These are phyloP conservation scores for Tuber brumale DNA, from an alignment of 495 filamentous ascomycete species.

Conservation along the genomic window DNA sequence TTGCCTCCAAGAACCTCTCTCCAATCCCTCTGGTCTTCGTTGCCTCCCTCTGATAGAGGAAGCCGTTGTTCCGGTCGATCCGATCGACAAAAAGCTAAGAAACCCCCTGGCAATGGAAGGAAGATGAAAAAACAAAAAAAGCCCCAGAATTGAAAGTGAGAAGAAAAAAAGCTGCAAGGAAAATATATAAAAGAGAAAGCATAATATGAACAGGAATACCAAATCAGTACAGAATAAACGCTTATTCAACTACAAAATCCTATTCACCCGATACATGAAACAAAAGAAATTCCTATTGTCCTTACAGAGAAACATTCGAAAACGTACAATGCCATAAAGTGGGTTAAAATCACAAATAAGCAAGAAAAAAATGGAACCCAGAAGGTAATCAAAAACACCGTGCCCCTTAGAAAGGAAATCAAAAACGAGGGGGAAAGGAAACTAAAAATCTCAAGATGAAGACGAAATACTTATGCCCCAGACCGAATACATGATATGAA, in stretches of 20 bases:
- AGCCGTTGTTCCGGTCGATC: background rate
- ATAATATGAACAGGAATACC: conserved; percentile 1
- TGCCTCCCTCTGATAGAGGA: background rate
- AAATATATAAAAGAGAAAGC: conserved; percentile 1
- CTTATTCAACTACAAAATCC: background rate
- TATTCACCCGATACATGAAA: conserved; percentile 3
- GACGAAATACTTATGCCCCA: conserved; percentile 30
- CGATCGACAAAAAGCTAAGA: background rate
- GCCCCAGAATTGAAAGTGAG: background rate
- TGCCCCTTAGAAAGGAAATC: conserved; percentile 22
- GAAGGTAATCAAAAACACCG: conserved; percentile 23
- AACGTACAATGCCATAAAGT: conserved; percentile 4
- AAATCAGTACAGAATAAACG: conserved; percentile 1
- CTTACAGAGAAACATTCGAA: background rate
- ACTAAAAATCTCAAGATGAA: conserved; percentile 20
- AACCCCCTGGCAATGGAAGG: background rate
- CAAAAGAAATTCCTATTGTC: background rate
- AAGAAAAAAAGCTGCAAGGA: background rate
- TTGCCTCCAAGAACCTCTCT: background rate
- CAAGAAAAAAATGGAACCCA: background rate
- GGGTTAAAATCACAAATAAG: conserved; percentile 3
- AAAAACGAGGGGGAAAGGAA: conserved; percentile 14
- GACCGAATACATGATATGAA: conserved; percentile 31
- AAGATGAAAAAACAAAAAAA: background rate
- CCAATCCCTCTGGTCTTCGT: background rate